Evolutionary conservation across 1,284 basidiomycete species (phyloP), one percentile per base, ranked within the genome.

Genomic region (Cutaneotrichosporon curvatum): DNA sequence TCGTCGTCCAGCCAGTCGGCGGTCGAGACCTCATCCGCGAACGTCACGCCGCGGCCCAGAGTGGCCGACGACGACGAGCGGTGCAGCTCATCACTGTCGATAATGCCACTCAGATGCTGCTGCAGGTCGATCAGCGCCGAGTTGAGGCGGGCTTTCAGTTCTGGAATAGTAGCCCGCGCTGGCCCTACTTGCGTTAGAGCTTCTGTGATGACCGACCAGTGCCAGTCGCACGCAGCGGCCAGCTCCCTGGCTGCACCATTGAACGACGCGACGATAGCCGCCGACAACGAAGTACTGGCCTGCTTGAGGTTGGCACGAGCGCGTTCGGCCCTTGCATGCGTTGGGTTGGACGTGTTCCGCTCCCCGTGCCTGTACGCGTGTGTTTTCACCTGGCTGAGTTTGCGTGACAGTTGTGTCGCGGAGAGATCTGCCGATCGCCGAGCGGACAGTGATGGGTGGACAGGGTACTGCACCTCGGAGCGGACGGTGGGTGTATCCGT

Each of bases 1-100:
- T 61, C 53, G 36, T 60, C 59, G 16, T 53, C 53, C n/a, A 63
- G 50, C 54, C 54, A 56, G 43, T 56, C 54, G n/a, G 39, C 39
- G 7, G 37, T 19, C 16, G 41, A 37, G 32, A 52, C 36, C 20
- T 56, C 42, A 34, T 56, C 54, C 35, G 47, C 50, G 21, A 52
- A 56, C 19, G 42, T 35, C n/a, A 56, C 50, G 5, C 15, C 32
- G 30, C 12, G 15, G 21, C 4, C 16, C 10, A 21, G 19, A 16
- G 35, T 21, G 6, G 23, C 20, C 18, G 23, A 36, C 28, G 16
- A 12, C 19, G 39, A 16, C 22, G 31, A 28, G 8, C 12, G 7
- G 25, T 28, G 14, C 15, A 47, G 4, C 16, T 51, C 46, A 4
- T 18, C 40, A 3, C 36, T 22, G 30, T 54, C 53, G 18, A 56